Base-by-base conservation (phyloP, 1,284 basidiomycete genomes). In the Rhodotorula sp. region DNA sequence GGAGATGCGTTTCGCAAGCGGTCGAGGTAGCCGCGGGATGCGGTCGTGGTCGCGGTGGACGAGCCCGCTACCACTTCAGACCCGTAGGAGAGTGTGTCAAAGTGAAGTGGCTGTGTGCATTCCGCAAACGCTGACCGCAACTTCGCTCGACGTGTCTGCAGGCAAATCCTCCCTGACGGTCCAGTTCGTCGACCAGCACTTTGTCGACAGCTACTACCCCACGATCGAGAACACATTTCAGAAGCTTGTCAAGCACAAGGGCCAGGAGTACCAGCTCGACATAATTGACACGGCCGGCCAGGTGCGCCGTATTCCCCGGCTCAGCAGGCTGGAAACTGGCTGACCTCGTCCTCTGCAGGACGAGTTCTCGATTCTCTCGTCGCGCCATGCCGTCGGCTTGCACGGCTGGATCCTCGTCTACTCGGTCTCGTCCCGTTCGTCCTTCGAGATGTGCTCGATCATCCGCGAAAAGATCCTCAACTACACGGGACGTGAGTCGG, bases 211-310 rank as follows among this genome's bases (percentile, higher is more conserved):
- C 30, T 92, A 97, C 85, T 95, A 93, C 81, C 94, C 94, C 29
- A 97, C 94, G 71, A 97, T 97, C 80, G 94, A 97, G 81, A 87
- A 85, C 76, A 92, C 90, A 55, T 91, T 91, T 80, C 85, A 88
- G 74, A 97, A 96, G 85, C 86, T 84, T 58, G 86, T 98, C 81
- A 86, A 86, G 74, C 88, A 90, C 84, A 90, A 90, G 71, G 92
- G 92, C 64, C 84, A 86, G 55, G 89, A 94, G 75, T 98, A 92
- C 79, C 88, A 92, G 75, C 93, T 92, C 83, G 94, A 98, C 83
- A 97, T 99, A 83, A 92, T 99, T 79, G 96, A 99, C 82, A 97
- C 94, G 70, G 96, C 96, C 65, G 96, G 96, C 59, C 94, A 84
- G 77, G 83, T 83, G 48, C 74, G 82, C 77, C 10, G 52, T 20